phyloP scores from a whole-genome alignment of 2,329 filamentous ascomycete genomes.

The Akanthomyces uredinophilus region DNA sequence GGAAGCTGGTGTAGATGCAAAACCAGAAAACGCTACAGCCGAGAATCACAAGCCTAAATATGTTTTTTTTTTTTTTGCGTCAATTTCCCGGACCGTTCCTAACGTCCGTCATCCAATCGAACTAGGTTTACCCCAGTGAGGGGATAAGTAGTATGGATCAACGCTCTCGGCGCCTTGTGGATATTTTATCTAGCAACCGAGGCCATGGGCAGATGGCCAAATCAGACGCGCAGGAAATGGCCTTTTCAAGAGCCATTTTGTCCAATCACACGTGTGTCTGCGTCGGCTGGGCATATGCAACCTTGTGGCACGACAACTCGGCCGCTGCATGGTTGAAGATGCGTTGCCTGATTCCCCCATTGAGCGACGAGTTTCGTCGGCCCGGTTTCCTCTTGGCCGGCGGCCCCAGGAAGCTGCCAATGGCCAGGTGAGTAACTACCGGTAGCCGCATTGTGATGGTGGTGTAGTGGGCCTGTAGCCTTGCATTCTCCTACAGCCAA shows the following conservation, averaged over 20 bases:
- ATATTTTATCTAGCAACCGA: not conserved
- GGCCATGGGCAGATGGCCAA: not conserved
- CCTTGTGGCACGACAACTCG: not conserved
- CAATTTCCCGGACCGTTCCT: not conserved
- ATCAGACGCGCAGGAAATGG: not conserved
- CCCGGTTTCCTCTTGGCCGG: not conserved
- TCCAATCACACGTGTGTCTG: not conserved
- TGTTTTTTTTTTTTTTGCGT: not conserved
- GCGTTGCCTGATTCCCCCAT: not conserved
- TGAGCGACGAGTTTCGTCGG: not conserved
- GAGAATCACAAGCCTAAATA: not conserved
- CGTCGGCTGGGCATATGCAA: not conserved
- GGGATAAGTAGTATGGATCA: constrained; percentile 4
- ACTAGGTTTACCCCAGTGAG: constrained; percentile 1
- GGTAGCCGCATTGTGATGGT: not conserved
- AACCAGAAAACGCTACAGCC: constrained; percentile 15
- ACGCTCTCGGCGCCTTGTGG: not conserved
- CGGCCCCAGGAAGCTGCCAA: not conserved
- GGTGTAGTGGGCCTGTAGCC: not conserved
- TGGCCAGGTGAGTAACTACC: not conserved
- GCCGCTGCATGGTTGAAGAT: not conserved
- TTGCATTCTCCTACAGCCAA: not conserved
- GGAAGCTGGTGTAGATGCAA: not conserved
- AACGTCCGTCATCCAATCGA: not conserved
- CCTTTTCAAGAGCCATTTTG: not conserved